Base-by-base conservation (phyloP, 1,284 basidiomycete genomes). In the Laetiporus sulphureus region DNA sequence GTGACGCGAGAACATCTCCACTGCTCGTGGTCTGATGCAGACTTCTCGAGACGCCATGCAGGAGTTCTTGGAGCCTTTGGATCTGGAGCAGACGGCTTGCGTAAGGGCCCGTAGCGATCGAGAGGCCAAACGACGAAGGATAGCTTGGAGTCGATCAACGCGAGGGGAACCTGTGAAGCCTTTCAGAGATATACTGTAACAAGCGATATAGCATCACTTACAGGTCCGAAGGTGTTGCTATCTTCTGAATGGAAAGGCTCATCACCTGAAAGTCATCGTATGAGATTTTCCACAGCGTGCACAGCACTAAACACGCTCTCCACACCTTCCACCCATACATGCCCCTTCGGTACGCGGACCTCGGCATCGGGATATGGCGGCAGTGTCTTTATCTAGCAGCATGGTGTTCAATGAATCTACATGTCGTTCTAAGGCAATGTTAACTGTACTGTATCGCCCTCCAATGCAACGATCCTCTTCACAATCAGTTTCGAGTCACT, bases 311-410 rank as follows among this genome's bases (percentile, higher is more conserved):
- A 24, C 22, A 18, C 35, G 5, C 19, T 20, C 8, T 38, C 32
- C 36, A 18, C 45, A 75, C 83, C 83, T 73, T 87, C 84, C 38
- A 88, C 69, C 84, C 84, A 88, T 32, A 76, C 66, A 48, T 84
- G 75, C 1, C 83, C 83, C 47, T 61, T 48, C 2, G 83, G 82
- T 23, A 88, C 57, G 15, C 51, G 56, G 4, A 82, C 71, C 46
- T 76, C 66, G 10, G 64, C 43, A n/a, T 76, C 69, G 2, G 79
- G 76, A 53, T 79, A 82, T 2, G 84, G 83, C n/a, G 83, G 77
- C 16, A 85, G 60, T 3, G 84, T 83, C 52, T 73, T 72, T 2
- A 88, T 61, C 67, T 68, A 25, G 19, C 32, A 3, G 8, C 16
- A 27, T 15, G 31, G 5, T 36, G 21, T n/a, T 25, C 20, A 16